phyloP scores from a whole-genome alignment of 768 basidiomycete species.

The Strobilomyces dryophilus region DNA sequence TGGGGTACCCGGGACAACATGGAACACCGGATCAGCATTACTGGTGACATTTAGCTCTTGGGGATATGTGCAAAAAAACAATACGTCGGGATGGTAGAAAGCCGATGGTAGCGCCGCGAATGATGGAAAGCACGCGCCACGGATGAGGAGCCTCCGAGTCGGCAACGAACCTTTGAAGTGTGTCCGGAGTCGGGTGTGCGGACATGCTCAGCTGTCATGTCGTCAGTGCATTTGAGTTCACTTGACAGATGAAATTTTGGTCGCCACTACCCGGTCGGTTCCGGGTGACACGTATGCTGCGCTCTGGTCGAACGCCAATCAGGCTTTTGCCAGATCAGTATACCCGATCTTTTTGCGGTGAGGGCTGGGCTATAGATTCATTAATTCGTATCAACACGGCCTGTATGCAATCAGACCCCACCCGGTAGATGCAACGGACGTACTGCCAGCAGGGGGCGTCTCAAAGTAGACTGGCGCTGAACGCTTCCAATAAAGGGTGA shows the following conservation, averaged over 20 bases:
- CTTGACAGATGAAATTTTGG: conserved; percentile 7
- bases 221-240: not conserved
- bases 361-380: not conserved
- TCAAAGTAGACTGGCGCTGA: not conserved
- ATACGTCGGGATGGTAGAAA: conserved; percentile 6
- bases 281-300: no score
- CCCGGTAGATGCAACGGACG: not conserved
- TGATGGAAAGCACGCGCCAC: not conserved
- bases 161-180: not conserved
- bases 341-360: not conserved
- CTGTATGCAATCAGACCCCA: conserved; percentile 1
- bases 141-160: not conserved
- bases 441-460: not conserved
- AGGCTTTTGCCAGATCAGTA: not conserved
- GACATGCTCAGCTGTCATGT: conserved; percentile 5
- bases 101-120: not conserved
- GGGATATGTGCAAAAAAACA: not conserved
- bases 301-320: not conserved
- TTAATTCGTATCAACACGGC: not conserved
- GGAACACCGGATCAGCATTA: not conserved
- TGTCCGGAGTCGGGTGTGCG: not conserved
- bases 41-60: not conserved
- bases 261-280: conserved; percentile 2
- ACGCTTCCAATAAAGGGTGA: conserved; percentile 7
- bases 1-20: not conserved